phyloP scores from a whole-genome alignment of 768 basidiomycete genomes.

The Termitomyces sp. region DNA sequence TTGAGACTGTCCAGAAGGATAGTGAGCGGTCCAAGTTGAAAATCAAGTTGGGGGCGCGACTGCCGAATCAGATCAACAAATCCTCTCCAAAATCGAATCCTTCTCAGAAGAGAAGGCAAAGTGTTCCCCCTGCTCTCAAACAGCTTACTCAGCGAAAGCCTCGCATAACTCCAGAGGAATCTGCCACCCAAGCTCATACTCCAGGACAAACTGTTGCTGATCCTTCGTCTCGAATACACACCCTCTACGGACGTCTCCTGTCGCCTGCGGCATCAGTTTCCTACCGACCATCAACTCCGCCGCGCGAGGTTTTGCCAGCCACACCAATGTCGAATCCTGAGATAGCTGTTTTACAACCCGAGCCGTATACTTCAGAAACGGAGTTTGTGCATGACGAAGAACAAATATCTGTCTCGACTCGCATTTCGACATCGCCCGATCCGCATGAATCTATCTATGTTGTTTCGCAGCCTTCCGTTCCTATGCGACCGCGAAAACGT shows the following conservation, averaged over 20 bases:
- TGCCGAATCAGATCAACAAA: constrained; percentile 14
- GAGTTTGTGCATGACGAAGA: not conserved
- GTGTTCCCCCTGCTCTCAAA: constrained; percentile 13
- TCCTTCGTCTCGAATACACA: not conserved
- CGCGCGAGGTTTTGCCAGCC: not conserved
- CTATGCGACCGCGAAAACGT: constrained; percentile 12
- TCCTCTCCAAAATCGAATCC: constrained; percentile 17
- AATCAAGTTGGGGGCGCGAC: constrained; percentile 23
- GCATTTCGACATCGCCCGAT: constrained; percentile 5
- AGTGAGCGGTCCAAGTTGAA: constrained; percentile 30
- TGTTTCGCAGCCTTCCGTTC: not conserved
- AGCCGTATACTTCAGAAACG: constrained; percentile 10
- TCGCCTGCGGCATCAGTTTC: not conserved
- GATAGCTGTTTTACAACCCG: constrained; percentile 15
- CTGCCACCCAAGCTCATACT: not conserved
- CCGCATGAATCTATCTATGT: not conserved
- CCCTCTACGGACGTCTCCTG: not conserved
- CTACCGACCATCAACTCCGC: not conserved
- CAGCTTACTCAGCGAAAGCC: constrained; percentile 6
- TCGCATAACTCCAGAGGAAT: not conserved
- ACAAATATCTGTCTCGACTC: not conserved
- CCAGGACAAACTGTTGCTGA: not conserved
- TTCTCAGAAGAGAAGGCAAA: constrained; percentile 20
- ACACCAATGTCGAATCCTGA: constrained; percentile 25
- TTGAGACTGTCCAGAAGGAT: constrained; percentile 21